Conservation (phyloP, 129 eudicot species). For the Smallanthus sonchifolius region DNA sequence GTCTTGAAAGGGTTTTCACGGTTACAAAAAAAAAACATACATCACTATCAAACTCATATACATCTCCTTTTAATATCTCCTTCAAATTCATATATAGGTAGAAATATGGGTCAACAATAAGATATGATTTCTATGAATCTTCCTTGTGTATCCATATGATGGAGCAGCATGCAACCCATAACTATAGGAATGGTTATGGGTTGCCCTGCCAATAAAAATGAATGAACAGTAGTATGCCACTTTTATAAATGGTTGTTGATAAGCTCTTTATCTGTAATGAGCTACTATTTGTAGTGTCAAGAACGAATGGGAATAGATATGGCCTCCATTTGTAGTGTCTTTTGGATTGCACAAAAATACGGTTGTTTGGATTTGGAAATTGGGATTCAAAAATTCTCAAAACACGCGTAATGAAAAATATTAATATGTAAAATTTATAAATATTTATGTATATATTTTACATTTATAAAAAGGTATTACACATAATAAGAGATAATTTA, state of each 20-base stretch:
- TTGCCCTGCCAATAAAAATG: slow-evolving; percentile 18
- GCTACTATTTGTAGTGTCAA: not conserved
- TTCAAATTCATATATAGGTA: slow-evolving; percentile 6
- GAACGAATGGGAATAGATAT: not conserved
- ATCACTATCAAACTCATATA: not conserved
- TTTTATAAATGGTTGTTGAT: slow-evolving; percentile 1
- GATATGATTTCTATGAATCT: slow-evolving; percentile 14
- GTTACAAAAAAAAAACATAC: not conserved
- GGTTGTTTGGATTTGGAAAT: not conserved
- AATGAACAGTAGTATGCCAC: slow-evolving; percentile 3
- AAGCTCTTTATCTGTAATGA: slow-evolving; percentile 6
- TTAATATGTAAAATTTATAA: too few species aligned
- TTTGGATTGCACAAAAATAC: not conserved
- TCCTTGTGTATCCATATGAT: too few species aligned
- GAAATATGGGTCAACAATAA: slow-evolving; percentile 16
- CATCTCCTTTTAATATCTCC: too few species aligned
- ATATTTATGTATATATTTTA: too few species aligned
- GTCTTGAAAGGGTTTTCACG: not conserved
- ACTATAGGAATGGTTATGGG: slow-evolving; percentile 35
- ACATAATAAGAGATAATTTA: too few species aligned
- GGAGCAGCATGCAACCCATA: slow-evolving; percentile 32
- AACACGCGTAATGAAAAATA: too few species aligned
- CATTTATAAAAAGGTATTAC: too few species aligned
- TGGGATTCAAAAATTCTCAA: not conserved
- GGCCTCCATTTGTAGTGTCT: not conserved